Conservation (phyloP, 495 filamentous ascomycete species). For the Neurospora sp. region DNA sequence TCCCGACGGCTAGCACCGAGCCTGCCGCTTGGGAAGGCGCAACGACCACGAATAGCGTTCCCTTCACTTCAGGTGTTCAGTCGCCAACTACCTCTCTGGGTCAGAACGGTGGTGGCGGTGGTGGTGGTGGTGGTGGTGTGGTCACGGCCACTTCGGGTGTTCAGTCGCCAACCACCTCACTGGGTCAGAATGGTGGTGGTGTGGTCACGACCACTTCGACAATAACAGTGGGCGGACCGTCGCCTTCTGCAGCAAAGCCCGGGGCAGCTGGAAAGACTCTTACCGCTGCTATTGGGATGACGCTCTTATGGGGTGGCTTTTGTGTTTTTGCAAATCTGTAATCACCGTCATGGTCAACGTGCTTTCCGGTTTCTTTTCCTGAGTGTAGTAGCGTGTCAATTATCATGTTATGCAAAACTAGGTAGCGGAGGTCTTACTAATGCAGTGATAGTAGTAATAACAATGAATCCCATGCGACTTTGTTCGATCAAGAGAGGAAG, state of each 20-base stretch:
- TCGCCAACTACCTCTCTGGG: constrained; percentile 13
- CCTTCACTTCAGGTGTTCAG: constrained; percentile 35
- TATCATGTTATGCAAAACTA: not conserved
- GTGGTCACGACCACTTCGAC: not conserved
- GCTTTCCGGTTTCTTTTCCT: not conserved
- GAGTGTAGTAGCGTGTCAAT: not conserved
- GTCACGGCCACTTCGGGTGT: constrained; percentile 1
- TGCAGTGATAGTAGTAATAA: not conserved
- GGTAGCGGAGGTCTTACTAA: no score
- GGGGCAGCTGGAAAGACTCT: not conserved
- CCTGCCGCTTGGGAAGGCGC: constrained; percentile 44
- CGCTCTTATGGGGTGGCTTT: not conserved
- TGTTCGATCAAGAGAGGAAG: not conserved
- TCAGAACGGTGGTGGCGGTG: not conserved
- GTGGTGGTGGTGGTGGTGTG: not conserved
- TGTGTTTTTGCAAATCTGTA: not conserved
- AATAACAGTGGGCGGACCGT: not conserved
- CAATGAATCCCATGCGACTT: not conserved
- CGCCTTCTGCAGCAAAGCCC: not conserved
- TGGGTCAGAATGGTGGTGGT: not conserved
- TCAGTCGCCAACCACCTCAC: constrained; percentile 14
- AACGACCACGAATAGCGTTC: constrained; percentile 27
- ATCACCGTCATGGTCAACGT: not conserved
- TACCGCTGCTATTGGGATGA: not conserved
- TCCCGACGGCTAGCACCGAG: constrained; percentile 33